Base-by-base conservation (phyloP, 1,139 yeast species). In the Suhomyces atakaporum region DNA sequence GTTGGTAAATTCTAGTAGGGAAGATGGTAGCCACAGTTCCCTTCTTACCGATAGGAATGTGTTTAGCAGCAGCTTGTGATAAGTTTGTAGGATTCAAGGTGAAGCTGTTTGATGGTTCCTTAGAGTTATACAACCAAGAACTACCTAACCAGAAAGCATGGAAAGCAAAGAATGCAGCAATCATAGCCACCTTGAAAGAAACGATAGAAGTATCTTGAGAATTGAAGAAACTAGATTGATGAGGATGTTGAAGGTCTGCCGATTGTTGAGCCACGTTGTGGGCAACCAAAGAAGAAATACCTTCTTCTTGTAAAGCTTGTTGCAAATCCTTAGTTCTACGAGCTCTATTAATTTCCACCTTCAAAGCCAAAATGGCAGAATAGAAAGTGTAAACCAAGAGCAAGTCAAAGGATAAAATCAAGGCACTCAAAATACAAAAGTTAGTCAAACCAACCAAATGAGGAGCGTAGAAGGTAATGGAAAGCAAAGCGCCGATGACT, bases 281-380 rank as follows among this genome's bases (percentile, higher is more conserved):
- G 7, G 77, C 97, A 30, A 86, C 86, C 41, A 73, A 66, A 37
- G 80, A 80, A 30, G 88, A 76, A 27, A 92, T 78, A 15, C 98
- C 98, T 53, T 94, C 98, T 60, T 92, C 98, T 64, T 90, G 96
- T 49, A 92, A 71, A 15, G 89, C 92, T 49, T 79, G 81, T 55
- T 85, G 82, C 56, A 90, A 77, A 40, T 81, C 78, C 42, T 89
- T 83, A 34, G 92, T 85, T 49, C 90, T 81, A 62, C 92, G 88
- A 42, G 95, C 95, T 47, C 89, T 75, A 56, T 81, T 81, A 56
- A 92, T 88, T 62, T 94, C 97, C 28, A 94, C 80, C 63, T 92
- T 92, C 61, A 92, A 75, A 1, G 96, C 83, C 50, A 92, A 75
- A 35, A 89, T 79, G 2, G 97, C 92, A 10, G 95, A 74, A 60